Conservation (phyloP, 441 rosid species). For the Adansonia madagascariensis region DNA sequence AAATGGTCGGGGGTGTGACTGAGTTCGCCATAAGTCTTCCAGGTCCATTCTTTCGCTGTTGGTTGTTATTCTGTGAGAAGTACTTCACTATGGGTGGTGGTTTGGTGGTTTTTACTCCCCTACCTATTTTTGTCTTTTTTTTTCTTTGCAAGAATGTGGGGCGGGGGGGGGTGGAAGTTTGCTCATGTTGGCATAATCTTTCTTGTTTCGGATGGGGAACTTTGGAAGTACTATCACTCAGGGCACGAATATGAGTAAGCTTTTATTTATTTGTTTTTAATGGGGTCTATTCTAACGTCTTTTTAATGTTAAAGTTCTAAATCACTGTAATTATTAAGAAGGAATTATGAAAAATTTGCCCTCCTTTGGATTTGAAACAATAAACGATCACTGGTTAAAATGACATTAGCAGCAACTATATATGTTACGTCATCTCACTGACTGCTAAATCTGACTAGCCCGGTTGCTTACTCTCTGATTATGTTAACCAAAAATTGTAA, state of each 20-base stretch:
- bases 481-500: neutral
- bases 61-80: neutral
- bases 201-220: too few relatives aligned
- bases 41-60: neutral
- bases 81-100: too few relatives aligned
- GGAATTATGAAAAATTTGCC: neutral
- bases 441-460: conserved; percentile 1
- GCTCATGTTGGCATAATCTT: too few relatives aligned
- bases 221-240: too few relatives aligned
- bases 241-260: too few relatives aligned
- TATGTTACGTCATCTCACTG: neutral
- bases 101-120: too few relatives aligned
- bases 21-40: neutral
- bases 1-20: neutral
- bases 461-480: neutral
- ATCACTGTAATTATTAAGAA: neutral
- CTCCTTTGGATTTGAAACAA: neutral
- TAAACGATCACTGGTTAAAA: neutral
- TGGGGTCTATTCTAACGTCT: neutral
- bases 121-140: too few relatives aligned
- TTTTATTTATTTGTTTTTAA: too few relatives aligned
- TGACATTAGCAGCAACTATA: neutral
- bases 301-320: neutral
- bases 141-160: too few relatives aligned
- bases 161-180: too few relatives aligned